Evolutionary conservation across 164 flowering plant genomes (phyloP).

Genomic region (Annona squamosa): DNA sequence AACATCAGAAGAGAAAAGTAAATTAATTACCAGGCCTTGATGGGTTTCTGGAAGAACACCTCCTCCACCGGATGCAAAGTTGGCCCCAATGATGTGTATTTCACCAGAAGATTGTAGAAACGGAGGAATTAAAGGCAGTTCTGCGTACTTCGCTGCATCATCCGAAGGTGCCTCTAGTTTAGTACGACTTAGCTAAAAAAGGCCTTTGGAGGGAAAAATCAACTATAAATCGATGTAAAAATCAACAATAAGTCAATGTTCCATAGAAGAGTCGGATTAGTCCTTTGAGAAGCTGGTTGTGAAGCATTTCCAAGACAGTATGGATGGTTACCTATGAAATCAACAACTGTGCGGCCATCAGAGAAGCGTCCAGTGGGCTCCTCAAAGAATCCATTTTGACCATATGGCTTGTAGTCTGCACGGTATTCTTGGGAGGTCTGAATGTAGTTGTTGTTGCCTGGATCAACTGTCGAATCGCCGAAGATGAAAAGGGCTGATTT

Average conservation of each 20-base stretch:
- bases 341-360: constrained; percentile 44
- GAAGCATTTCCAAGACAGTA: background rate
- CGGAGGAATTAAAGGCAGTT: constrained; percentile 45
- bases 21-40: constrained; percentile 34
- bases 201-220: background rate
- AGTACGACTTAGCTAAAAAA: background rate
- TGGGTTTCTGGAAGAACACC: constrained; percentile 47
- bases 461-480: constrained; percentile 56
- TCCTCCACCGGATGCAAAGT: constrained; percentile 62
- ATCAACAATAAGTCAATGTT: background rate
- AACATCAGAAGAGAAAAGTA: too few species aligned
- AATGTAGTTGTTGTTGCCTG: constrained; percentile 56
- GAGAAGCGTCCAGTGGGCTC: constrained; percentile 55
- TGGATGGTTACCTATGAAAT: constrained; percentile 36
- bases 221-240: background rate
- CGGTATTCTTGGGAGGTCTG: constrained; percentile 33
- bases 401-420: constrained; percentile 47
- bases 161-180: background rate
- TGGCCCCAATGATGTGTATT: constrained; percentile 29
- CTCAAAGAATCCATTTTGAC: constrained; percentile 40
- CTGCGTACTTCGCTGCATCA: constrained; percentile 44
- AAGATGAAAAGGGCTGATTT: constrained; percentile 36
- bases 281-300: background rate
- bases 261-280: background rate
- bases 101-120: constrained; percentile 36